Conservation (phyloP, 768 basidiomycete genomes). For the Boletus rubescentipes region DNA sequence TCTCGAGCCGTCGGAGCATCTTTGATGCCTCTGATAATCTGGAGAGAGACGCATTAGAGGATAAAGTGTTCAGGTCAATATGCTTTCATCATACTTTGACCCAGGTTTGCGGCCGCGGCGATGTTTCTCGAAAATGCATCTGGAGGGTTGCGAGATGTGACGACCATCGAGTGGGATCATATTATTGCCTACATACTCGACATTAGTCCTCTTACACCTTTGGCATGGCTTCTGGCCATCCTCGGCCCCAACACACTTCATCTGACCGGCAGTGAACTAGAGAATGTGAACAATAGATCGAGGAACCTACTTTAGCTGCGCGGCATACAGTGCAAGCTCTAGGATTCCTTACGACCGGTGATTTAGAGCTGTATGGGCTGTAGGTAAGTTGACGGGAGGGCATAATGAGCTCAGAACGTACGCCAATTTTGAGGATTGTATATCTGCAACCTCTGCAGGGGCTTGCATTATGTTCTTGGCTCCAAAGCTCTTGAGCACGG, state of each 20-base stretch:
- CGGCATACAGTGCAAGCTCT: slow-evolving; percentile 84
- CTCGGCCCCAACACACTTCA: slow-evolving; percentile 91
- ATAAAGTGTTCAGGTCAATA: slow-evolving; percentile 2
- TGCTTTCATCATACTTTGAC: slow-evolving; percentile 62
- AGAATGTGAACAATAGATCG: slow-evolving; percentile 14
- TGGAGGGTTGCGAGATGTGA: slow-evolving; percentile 31
- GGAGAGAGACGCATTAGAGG: slow-evolving; percentile 12
- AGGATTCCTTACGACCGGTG: slow-evolving; percentile 48
- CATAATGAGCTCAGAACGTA: slow-evolving; percentile 14
- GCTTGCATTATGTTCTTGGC: slow-evolving; percentile 28
- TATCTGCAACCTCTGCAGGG: slow-evolving; percentile 28
- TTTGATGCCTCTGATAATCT: slow-evolving; percentile 88
- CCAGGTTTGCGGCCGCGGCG: slow-evolving; percentile 86
- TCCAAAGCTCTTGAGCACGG: slow-evolving; percentile 25
- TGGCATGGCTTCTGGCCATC: slow-evolving; percentile 81
- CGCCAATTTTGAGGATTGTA: slow-evolving; percentile 32
- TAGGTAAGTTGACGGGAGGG: slow-evolving; percentile 9
- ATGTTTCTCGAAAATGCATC: slow-evolving; percentile 87
- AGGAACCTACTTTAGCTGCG: slow-evolving; percentile 63
- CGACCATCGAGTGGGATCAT: slow-evolving; percentile 1
- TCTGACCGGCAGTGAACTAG: slow-evolving; percentile 44
- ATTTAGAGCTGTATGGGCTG: slow-evolving; percentile 36
- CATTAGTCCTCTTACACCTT: slow-evolving; percentile 78
- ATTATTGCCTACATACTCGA: slow-evolving; percentile 51
- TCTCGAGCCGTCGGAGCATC: slow-evolving; percentile 84